Base-by-base conservation (phyloP, 768 basidiomycete species). In the Suillus occidentalis region DNA sequence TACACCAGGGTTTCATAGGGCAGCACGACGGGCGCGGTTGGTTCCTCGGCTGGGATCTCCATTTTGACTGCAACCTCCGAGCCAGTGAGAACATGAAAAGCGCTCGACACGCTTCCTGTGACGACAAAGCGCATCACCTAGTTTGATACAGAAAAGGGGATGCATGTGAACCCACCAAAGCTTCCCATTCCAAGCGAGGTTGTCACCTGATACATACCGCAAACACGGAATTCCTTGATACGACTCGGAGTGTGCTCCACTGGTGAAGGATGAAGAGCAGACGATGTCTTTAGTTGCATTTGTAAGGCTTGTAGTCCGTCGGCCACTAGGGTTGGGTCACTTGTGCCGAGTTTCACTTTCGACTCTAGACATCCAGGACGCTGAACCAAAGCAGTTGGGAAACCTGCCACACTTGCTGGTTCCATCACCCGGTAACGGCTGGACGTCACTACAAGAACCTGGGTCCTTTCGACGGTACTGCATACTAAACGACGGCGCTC, bases 21-120 rank as follows among this genome's bases (percentile, higher is more conserved):
- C 22, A 61, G 18, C 67, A 67, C 25, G 28, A 14, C 36, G 68
- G 50, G 50, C 9, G 56, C 22, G 25, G 25, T 20, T 7, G 14
- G 37, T 49, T 34, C 43, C 6, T n/a, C 31, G 8, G 1, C 6
- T 20, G 31, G 40, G 3, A 28, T 20, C 25, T 65, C 59, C n/a
- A 67, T 12, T 58, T 72, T 72, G 40, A 72, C 36, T 14, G 71
- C 71, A 6, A 72, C 71, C 34, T 63, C 61, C 6, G 18, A 22
- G 13, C 65, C 65, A 4, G 69, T 65, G 39, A 65, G 37, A 10
- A 72, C 40, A 22, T 69, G 45, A 25, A 69, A 50, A 22, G 57
- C 68, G 4, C 43, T 43, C 13, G 59, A 69, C 12, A 68, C 68
- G 3, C 55, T 34, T 28, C 68, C 68, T 68, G 42, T 47, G 1